Conservation (phyloP, 441 rosid species). For the Manihot esculenta region DNA sequence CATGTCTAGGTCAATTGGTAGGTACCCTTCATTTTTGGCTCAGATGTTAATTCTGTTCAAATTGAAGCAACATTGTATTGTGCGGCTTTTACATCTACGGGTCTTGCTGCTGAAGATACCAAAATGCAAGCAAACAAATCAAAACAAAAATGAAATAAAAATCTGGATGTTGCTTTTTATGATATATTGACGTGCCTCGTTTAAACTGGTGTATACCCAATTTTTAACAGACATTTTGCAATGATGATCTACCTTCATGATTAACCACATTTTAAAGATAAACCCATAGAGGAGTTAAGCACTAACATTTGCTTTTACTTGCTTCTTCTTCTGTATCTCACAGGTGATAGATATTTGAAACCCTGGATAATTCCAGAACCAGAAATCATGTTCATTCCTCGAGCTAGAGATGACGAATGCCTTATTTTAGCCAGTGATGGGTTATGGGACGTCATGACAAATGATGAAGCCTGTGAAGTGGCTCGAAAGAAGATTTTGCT, state of each 20-base stretch:
- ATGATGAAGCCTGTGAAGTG: conserved; percentile 76
- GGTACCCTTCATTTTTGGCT: conserved; percentile 17
- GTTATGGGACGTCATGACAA: conserved; percentile 81
- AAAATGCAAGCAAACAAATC: neutral
- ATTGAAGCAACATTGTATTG: neutral
- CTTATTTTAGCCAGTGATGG: conserved; percentile 84
- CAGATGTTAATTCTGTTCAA: neutral
- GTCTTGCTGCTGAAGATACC: neutral
- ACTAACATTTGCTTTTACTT: neutral
- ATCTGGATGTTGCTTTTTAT: neutral
- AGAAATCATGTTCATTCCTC: conserved; percentile 70
- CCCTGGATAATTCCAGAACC: conserved; percentile 87
- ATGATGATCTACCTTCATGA: neutral
- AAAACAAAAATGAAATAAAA: neutral
- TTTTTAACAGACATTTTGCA: neutral
- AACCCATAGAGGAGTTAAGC: neutral
- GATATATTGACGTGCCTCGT: neutral
- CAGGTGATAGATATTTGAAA: conserved; percentile 82
- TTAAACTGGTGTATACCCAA: neutral
- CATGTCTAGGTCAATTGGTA: conserved; percentile 91
- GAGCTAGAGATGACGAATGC: conserved; percentile 81
- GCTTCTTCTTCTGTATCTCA: neutral
- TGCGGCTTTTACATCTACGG: neutral
- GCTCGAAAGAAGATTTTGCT: conserved; percentile 62
- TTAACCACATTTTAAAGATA: neutral